phyloP scores from a whole-genome alignment of 495 filamentous ascomycete genomes.

The Podospora comata region DNA sequence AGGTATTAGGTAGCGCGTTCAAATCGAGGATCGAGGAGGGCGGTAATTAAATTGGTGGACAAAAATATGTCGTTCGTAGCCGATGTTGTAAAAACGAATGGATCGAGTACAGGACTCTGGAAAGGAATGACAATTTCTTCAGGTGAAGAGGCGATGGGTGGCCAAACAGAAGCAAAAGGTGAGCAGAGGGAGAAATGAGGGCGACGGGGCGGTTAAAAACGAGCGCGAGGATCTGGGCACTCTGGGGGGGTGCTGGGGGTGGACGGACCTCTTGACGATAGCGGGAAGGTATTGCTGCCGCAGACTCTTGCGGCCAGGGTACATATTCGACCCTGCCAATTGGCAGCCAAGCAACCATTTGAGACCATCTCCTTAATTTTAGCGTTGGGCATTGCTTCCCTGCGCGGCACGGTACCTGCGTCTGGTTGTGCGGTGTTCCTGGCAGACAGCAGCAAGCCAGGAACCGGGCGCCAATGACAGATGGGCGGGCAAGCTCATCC shows the following conservation, averaged over 20 bases:
- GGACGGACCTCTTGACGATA: conserved; percentile 11
- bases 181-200: conserved; percentile 23
- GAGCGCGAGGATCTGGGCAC: conserved; percentile 15
- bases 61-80: neutral
- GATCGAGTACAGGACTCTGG: conserved; percentile 34
- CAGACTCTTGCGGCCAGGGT: conserved; percentile 18
- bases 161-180: conserved; percentile 1
- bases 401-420: conserved; percentile 26
- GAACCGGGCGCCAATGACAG: conserved; percentile 15
- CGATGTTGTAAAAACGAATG: conserved; percentile 30
- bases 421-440: conserved; percentile 8
- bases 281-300: conserved; percentile 17
- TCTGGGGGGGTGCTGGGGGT: conserved; percentile 11
- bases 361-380: conserved; percentile 35
- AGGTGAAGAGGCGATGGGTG: conserved; percentile 12
- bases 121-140: conserved; percentile 31
- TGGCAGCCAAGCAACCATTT: conserved; percentile 13
- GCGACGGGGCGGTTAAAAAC: conserved; percentile 12
- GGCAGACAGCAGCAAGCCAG: neutral
- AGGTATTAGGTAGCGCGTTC: neutral
- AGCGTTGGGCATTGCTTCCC: conserved; percentile 20
- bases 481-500: neutral
- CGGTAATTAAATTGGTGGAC: conserved; percentile 17
- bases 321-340: conserved; percentile 8
- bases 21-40: conserved; percentile 3